Conservation (phyloP, 148 eudicot species). For the Rhododendron vialii region DNA sequence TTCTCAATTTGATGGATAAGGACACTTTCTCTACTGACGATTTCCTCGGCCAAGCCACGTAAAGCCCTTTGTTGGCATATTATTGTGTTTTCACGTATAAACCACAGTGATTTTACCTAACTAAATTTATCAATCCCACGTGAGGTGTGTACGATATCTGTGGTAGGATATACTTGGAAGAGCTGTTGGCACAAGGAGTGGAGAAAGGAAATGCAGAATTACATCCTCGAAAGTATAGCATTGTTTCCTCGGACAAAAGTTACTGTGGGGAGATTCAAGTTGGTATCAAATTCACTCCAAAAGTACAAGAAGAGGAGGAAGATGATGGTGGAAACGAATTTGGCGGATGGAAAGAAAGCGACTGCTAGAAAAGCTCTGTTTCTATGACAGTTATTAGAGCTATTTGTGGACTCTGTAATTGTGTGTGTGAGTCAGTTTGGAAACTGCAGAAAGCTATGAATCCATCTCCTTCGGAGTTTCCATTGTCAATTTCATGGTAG, state of each 20-base stretch:
- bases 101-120: not conserved
- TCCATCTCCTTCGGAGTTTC: not conserved
- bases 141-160: not conserved
- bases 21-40: conserved; percentile 78
- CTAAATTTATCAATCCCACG: not conserved
- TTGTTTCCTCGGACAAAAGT: conserved; percentile 29
- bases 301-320: conserved; percentile 18
- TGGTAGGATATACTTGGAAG: conserved; percentile 62
- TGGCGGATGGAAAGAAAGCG: conserved; percentile 41
- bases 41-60: conserved; percentile 57
- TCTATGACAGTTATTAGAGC: not conserved
- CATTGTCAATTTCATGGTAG: not conserved
- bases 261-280: conserved; percentile 63
- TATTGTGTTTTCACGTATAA: not conserved
- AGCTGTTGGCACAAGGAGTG: conserved; percentile 54
- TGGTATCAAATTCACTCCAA: conserved; percentile 38
- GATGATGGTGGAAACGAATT: conserved; percentile 14
- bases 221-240: conserved; percentile 47
- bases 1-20: conserved; percentile 57
- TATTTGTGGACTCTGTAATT: not conserved
- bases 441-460: not conserved
- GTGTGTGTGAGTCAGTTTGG: not conserved
- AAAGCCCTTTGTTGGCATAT: conserved; percentile 7
- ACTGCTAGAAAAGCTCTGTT: conserved; percentile 9
- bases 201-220: conserved; percentile 58